Percentiles rank a stretch among this genome's conserved stretches.
Evolutionary conservation across 2,329 filamentous ascomycete species (phyloP).

Genomic region (Fusarium sp.): DNA sequence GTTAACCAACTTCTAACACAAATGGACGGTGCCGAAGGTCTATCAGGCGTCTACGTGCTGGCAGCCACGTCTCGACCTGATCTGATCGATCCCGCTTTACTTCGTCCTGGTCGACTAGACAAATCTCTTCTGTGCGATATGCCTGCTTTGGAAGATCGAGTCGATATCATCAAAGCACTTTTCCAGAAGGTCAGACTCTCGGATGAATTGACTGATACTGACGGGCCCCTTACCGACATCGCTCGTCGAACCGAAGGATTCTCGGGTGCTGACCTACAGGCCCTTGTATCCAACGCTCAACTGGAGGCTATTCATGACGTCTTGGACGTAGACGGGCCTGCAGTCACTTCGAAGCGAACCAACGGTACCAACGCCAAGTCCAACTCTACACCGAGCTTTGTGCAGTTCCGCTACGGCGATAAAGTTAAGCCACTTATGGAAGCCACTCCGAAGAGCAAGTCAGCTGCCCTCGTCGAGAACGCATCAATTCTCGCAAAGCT

Average conservation of each 20-base stretch:
- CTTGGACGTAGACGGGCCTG: constrained; percentile 68
- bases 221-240: constrained; percentile 74
- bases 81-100: constrained; percentile 91
- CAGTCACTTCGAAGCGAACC: constrained; percentile 48
- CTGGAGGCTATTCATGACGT: constrained; percentile 97
- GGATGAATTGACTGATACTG: constrained; percentile 68
- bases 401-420: constrained; percentile 86
- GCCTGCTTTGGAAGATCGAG: constrained; percentile 79
- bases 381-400: constrained; percentile 65
- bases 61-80: constrained; percentile 94
- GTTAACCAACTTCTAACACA: constrained; percentile 98
- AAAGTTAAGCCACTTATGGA: constrained; percentile 59
- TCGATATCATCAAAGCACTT: constrained; percentile 90
- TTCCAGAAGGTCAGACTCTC: constrained; percentile 81
- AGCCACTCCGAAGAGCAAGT: constrained; percentile 60
- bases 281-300: constrained; percentile 94
- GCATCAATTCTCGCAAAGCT: constrained; percentile 85
- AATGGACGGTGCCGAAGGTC: constrained; percentile 97
- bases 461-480: constrained; percentile 74
- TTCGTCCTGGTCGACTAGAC: constrained; percentile 91
- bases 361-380: constrained; percentile 48
- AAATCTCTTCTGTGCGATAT: constrained; percentile 94
- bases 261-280: constrained; percentile 93
- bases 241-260: constrained; percentile 87
- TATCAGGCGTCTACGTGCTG: constrained; percentile 94